Conservation (phyloP, 2,329 filamentous ascomycete genomes). For the Cercospora beticola region DNA sequence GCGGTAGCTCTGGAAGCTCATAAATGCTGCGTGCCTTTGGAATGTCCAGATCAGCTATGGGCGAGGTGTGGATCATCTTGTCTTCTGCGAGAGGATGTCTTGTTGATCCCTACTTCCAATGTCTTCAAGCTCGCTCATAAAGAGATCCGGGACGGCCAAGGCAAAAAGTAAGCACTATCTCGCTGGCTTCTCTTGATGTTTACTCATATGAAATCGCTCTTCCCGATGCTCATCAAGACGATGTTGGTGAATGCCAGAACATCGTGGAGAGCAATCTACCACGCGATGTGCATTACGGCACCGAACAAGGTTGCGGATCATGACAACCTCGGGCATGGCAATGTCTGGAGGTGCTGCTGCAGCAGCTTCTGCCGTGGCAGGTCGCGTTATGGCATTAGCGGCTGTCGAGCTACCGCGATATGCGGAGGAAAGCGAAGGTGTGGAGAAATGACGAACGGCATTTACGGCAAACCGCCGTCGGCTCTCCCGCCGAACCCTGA, state of each 20-base stretch:
- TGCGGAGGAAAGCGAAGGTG: not conserved
- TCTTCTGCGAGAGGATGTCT: not conserved
- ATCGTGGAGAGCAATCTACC: not conserved
- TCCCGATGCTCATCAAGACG: not conserved
- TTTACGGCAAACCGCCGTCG: conserved; percentile 8
- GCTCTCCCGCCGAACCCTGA: not conserved
- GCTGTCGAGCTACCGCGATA: not conserved
- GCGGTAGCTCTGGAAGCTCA: not conserved
- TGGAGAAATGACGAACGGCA: conserved; percentile 3
- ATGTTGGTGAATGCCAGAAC: not conserved
- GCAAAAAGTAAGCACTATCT: not conserved
- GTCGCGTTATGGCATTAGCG: not conserved
- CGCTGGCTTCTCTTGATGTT: not conserved
- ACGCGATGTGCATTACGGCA: conserved; percentile 2
- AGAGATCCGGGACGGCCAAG: not conserved
- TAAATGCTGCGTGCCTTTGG: conserved; percentile 23
- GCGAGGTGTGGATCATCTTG: conserved; percentile 31
- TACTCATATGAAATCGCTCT: not conserved
- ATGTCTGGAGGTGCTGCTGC: not conserved
- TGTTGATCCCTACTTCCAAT: not conserved
- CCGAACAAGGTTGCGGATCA: not conserved
- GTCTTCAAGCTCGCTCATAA: not conserved
- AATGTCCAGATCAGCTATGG: conserved; percentile 31
- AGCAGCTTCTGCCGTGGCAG: not conserved
- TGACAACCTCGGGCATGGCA: conserved; percentile 22